These are phyloP conservation scores for Herpetospermum pedunculosum DNA, from an alignment of 306 rosid species.

Conservation along the genomic window DNA sequence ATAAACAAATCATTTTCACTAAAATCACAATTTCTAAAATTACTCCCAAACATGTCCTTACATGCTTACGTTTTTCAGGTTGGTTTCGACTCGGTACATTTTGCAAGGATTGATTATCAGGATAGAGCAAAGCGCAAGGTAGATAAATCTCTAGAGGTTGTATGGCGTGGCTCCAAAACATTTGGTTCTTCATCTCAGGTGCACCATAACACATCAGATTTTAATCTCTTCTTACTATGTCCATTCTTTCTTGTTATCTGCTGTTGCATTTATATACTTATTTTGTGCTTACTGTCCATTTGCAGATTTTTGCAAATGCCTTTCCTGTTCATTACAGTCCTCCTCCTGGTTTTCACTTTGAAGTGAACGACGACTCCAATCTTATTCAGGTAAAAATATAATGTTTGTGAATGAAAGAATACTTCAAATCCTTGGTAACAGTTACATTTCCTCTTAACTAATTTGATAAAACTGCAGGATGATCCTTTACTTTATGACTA, in stretches of 20 bases:
- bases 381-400: conserved; percentile 78
- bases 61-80: conserved; percentile 28
- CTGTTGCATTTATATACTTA: neutral
- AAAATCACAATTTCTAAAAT: no score
- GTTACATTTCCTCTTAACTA: conserved; percentile 7
- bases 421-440: neutral
- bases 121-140: conserved; percentile 62
- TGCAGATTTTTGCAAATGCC: conserved; percentile 74
- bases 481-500: conserved; percentile 51
- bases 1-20: no score
- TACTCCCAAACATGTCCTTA: no score
- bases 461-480: conserved; percentile 45
- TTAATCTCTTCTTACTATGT: neutral
- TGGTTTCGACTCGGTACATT: conserved; percentile 90
- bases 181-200: conserved; percentile 87
- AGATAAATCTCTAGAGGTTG: conserved; percentile 78
- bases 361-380: conserved; percentile 26
- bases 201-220: conserved; percentile 4
- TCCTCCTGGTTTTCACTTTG: conserved; percentile 57
- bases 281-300: neutral
- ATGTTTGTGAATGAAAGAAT: neutral
- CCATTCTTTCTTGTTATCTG: neutral
- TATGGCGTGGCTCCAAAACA: conserved; percentile 82
- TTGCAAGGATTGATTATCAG: conserved; percentile 83
- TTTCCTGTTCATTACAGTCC: conserved; percentile 70